A percentile compares a stretch with the other conserved stretches of the same genome.
Evolutionary conservation across 345 rosid genomes (phyloP).

Genomic region (Brassica carinata): DNA sequence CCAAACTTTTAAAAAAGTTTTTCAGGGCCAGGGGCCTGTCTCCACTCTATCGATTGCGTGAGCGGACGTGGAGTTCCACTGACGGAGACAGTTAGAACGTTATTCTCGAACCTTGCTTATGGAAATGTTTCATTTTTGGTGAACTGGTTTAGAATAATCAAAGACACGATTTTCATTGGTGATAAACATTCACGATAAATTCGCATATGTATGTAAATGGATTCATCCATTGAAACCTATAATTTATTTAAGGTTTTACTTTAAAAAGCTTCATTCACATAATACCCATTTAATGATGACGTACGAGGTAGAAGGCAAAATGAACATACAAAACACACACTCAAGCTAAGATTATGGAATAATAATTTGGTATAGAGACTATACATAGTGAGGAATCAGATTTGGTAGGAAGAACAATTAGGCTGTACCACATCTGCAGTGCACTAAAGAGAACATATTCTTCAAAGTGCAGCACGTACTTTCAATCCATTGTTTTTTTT

Average conservation of each 20-base stretch:
- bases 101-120: not conserved
- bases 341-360: not conserved
- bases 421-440: slow-evolving; percentile 20
- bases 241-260: not conserved
- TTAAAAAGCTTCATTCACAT: slow-evolving; percentile 5
- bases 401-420: slow-evolving; percentile 32
- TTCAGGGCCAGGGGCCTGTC: too few relatives aligned
- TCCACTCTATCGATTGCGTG: too few relatives aligned
- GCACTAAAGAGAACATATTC: slow-evolving; percentile 36
- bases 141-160: not conserved
- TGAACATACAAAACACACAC: slow-evolving; percentile 12
- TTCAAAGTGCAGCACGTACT: slow-evolving; percentile 7
- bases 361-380: not conserved
- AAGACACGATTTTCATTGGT: not conserved
- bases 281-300: slow-evolving; percentile 12
- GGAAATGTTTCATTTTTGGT: not conserved
- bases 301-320: slow-evolving; percentile 24
- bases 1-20: too few relatives aligned
- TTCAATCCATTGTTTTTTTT: slow-evolving; percentile 5
- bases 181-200: not conserved
- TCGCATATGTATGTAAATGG: not conserved
- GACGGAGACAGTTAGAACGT: too few relatives aligned
- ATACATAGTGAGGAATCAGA: slow-evolving; percentile 29
- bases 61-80: too few relatives aligned
- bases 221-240: not conserved